These are phyloP conservation scores for Termitomyces sp. DNA, from an alignment of 768 basidiomycete genomes.

Conservation along the genomic window DNA sequence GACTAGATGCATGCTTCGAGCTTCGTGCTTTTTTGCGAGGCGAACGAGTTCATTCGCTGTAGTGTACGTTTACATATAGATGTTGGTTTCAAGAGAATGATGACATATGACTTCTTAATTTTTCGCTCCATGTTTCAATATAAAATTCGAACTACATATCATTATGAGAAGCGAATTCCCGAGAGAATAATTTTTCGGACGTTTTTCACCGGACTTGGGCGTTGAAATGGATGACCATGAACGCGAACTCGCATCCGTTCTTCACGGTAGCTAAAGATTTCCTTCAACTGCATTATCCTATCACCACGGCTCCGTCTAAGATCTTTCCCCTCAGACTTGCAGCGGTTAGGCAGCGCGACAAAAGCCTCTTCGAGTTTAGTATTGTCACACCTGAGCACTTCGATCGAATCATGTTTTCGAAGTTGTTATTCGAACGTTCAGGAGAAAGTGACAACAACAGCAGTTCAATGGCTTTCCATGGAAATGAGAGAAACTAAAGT, in stretches of 20 bases:
- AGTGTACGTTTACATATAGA: constrained; percentile 9
- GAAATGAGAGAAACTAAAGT: too few species aligned
- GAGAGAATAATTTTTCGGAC: too few species aligned
- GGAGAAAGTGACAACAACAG: not conserved
- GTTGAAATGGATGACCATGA: not conserved
- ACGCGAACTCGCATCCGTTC: not conserved
- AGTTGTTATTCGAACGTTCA: not conserved
- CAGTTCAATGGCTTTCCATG: not conserved
- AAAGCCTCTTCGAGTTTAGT: not conserved
- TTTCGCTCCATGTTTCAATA: too few species aligned
- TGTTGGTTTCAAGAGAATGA: constrained; percentile 2
- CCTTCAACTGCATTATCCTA: not conserved
- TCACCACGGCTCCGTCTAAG: too few species aligned
- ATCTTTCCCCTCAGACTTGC: not conserved
- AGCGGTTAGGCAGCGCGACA: not conserved
- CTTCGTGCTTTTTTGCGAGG: not conserved
- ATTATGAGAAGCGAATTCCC: too few species aligned
- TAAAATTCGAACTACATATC: too few species aligned
- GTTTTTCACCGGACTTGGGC: not conserved
- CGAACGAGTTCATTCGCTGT: constrained; percentile 3
- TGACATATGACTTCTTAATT: too few species aligned
- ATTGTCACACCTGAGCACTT: not conserved
- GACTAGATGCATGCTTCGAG: not conserved
- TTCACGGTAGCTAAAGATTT: not conserved
- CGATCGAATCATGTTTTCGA: not conserved